Evolutionary conservation across 139 green algal species (phyloP), one percentile per base, ranked within the genome.

Genomic region (Mesotaenium endlicherianum): DNA sequence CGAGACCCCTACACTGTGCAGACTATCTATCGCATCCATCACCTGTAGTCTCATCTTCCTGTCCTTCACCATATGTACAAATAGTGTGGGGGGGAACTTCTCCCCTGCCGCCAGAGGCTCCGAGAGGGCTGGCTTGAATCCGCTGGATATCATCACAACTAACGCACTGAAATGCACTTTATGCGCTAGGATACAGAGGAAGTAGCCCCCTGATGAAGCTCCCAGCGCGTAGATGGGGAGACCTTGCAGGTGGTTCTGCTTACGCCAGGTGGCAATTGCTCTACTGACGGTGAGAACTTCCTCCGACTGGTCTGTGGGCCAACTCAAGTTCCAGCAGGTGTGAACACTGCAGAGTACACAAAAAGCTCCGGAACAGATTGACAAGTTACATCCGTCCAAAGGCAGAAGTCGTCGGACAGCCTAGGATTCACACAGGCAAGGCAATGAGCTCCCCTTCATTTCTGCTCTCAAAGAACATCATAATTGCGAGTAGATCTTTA

Each of bases 131-230:
- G 36, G 26, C 5, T 30, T 31, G n/a, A 84, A 41, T 1, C 77
- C 77, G 5, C 26, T 38, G 31, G 77, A 57, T 16, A 84, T 84
- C 42, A 77, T 44, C 6, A 84, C 36, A 31, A 36, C 77, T 26
- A 84, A 34, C 5, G 57, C 57, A 34, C 67, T 17, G 31, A 84
- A 39, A 20, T 78, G n/a, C 6, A 84, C 14, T 8, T 31, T 17
- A n/a, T 84, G 77, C 30, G 77, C 77, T n/a, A 84, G 45, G 38
- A 84, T 16, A 1, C 55, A 64, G 31, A 84, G 41, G 58, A 84
- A 84, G 60, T 77, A 84, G 16, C 77, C 77, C 3, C 77, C 77
- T 2, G 77, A 84, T 17, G 77, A 84, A 20, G 77, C 77, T 0
- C 77, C 77, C 0, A 84, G 77, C 30, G 77, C 77, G 20, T 60